Evolutionary conservation across 176 grass and related monocot species (phyloP), one percentile per base, ranked within the genome.

Genomic region (Cymbopogon citratus): DNA sequence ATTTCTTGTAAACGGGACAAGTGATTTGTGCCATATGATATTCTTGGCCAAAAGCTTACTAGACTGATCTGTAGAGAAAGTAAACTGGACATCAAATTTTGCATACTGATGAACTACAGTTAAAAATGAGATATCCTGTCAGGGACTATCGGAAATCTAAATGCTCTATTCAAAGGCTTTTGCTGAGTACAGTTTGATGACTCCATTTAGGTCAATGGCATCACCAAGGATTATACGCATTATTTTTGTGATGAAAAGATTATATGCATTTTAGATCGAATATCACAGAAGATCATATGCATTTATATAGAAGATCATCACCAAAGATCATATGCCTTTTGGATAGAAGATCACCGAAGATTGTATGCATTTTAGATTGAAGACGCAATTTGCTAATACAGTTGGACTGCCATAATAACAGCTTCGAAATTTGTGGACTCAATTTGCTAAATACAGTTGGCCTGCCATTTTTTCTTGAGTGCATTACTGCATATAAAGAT

Each of bases 31-130:
- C 25, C 24, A n/a, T 49, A 25, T 64, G 14, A 27, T 64, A 43
- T 66, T 73, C 35, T 56, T 26, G 4, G 6, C 31, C 2, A 40
- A 46, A 23, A 81, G 11, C 29, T 3, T 56, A n/a, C n/a, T n/a
- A 61, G 14, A 77, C 43, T 54, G 35, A 31, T 85, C 4, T 70
- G 15, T 71, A 64, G 13, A 77, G 71, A 56, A 75, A 62, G 54
- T 21, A 59, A 59, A 61, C 59, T 0, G 6, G 61, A 64, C 82
- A 76, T 7, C 16, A 80, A 21, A 12, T 81, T 85, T 63, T 85
- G 23, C 7, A 44, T 51, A 81, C 77, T n/a, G 33, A 64, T 44
- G 6, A 11, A 24, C 0, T 63, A 45, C 31, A 34, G 63, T 31
- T 78, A 12, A 51, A 63, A 40, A 11, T 71, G 10, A 61, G 49